Percentiles rank a stretch among this genome's conserved stretches.
phyloP scores from a whole-genome alignment of 352 stramenopile species.

The Phytopythium montanum region DNA sequence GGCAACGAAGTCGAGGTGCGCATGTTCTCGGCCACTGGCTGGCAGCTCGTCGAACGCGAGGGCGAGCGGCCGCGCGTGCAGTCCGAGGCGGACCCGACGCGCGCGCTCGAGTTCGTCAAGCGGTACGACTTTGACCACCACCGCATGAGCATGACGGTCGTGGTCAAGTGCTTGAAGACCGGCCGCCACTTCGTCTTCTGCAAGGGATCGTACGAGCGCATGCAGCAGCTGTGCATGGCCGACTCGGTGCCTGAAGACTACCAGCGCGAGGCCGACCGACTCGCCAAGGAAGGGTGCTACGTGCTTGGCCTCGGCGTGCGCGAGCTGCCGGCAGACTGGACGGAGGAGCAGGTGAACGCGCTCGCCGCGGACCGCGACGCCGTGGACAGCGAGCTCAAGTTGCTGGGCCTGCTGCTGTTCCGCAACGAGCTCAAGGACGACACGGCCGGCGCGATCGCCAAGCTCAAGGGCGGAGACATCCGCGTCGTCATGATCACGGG shows the following conservation, averaged over 20 bases:
- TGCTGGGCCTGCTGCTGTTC: constrained; percentile 71
- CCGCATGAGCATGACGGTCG: constrained; percentile 75
- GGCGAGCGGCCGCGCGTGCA: constrained; percentile 15
- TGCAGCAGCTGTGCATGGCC: constrained; percentile 37
- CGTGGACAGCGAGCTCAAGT: constrained; percentile 43
- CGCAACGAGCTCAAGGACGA: constrained; percentile 71
- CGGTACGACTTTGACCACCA: constrained; percentile 81
- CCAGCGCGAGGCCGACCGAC: constrained; percentile 20
- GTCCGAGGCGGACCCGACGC: constrained; percentile 11
- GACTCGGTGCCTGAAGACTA: constrained; percentile 58
- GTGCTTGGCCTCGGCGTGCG: constrained; percentile 52
- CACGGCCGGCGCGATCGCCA: constrained; percentile 43
- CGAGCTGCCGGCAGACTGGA: constrained; percentile 21
- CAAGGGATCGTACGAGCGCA: constrained; percentile 70
- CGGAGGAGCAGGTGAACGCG: constrained; percentile 15
- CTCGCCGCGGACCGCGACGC: constrained; percentile 35
- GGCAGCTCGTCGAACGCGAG: constrained; percentile 30
- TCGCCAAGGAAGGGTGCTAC: constrained; percentile 64
- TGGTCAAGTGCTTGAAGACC: constrained; percentile 40
- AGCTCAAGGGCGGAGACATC: constrained; percentile 55
- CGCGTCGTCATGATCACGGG: constrained; percentile 78
- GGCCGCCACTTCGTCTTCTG: constrained; percentile 48
- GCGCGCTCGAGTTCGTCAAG: constrained; percentile 53
- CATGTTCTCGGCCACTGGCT: constrained; percentile 64
- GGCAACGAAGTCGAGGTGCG: constrained; percentile 72